A percentile compares a stretch with the other conserved stretches of the same genome.
phyloP scores from a whole-genome alignment of 305 asterid species.

The Withania somnifera region DNA sequence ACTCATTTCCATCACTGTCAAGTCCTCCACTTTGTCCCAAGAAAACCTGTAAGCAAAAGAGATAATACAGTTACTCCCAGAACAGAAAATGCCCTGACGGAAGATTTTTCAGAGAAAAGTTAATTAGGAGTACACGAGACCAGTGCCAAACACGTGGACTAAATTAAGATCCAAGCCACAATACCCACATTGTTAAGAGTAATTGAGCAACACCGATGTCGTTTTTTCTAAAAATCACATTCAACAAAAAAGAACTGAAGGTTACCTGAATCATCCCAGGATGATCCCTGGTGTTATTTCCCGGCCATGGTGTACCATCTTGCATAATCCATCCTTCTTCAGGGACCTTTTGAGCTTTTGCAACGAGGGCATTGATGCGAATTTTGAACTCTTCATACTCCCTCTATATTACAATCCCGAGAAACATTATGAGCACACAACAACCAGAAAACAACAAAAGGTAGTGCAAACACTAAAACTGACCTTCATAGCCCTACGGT shows the following conservation, averaged over 20 bases:
- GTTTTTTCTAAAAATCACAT: not conserved
- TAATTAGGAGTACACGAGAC: not conserved
- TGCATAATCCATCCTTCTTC: slow-evolving; percentile 99
- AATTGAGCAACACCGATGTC: not conserved
- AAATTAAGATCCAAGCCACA: not conserved
- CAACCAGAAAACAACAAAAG: slow-evolving; percentile 2
- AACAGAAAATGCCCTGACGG: not conserved
- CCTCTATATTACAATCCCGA: slow-evolving; percentile 39
- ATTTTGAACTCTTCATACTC: slow-evolving; percentile 97
- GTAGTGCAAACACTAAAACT: slow-evolving; percentile 1
- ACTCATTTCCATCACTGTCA: slow-evolving; percentile 94
- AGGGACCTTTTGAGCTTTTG: slow-evolving; percentile 91
- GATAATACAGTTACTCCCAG: not conserved
- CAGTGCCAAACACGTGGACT: not conserved
- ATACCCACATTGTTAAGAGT: not conserved
- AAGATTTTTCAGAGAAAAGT: not conserved
- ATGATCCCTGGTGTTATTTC: slow-evolving; percentile 96
- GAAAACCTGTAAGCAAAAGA: slow-evolving; percentile 58
- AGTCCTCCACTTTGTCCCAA: slow-evolving; percentile 99
- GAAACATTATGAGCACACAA: slow-evolving; percentile 9
- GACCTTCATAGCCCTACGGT: slow-evolving; percentile 99
- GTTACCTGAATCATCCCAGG: slow-evolving; percentile 99
- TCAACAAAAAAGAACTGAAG: not conserved
- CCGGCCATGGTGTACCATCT: slow-evolving; percentile 99
- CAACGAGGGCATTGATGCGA: slow-evolving; percentile 74